Base-by-base conservation (phyloP, 352 stramenopile genomes). In the Globisporangium viniferum region DNA sequence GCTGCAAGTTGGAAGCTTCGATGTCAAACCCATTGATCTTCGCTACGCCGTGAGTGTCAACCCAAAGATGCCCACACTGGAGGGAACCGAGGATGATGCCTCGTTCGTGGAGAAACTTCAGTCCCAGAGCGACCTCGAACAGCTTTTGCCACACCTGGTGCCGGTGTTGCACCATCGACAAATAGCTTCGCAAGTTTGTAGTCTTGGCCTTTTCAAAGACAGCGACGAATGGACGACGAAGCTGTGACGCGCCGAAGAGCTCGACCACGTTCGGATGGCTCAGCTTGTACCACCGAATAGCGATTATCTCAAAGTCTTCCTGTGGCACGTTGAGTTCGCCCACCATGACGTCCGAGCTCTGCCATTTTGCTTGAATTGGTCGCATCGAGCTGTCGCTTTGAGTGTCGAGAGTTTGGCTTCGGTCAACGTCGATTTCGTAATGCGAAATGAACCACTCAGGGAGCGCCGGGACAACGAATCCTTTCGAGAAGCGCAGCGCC, bases 241-340 rank as follows among this genome's bases (percentile, higher is more conserved):
- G 22, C 18, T 79, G 67, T 15, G 70, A 76, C 4, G 71, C 71
- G 1, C 72, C 75, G 31, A 73, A 73, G 75, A 98, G 86, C 29
- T 82, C 73, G 0, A 98, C 81, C 53, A 98, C 76, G 70, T 96
- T 94, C 10, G 78, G 78, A 70, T 98, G 93, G 2, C 77, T 70
- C 0, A 98, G 69, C 22, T 84, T 85, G 63, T 95, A 94, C 92
- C 97, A 98, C 5, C 95, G 81, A 9, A 77, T 84, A 60, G 97
- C 94, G 58, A 97, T 89, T 44, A 74, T 3, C 22, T 66, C 33
- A 62, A 81, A n/a, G 24, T 63, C 49, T 64, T 67, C 18, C 60
- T 31, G 4, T 53, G 58, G 2, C 64, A 72, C 8, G 59, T 44
- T 18, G 53, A 49, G 5, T 12, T 53, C 15, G 29, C n/a, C 3